These are phyloP conservation scores for Populus nigra DNA, from an alignment of 345 rosid species.

Conservation along the genomic window DNA sequence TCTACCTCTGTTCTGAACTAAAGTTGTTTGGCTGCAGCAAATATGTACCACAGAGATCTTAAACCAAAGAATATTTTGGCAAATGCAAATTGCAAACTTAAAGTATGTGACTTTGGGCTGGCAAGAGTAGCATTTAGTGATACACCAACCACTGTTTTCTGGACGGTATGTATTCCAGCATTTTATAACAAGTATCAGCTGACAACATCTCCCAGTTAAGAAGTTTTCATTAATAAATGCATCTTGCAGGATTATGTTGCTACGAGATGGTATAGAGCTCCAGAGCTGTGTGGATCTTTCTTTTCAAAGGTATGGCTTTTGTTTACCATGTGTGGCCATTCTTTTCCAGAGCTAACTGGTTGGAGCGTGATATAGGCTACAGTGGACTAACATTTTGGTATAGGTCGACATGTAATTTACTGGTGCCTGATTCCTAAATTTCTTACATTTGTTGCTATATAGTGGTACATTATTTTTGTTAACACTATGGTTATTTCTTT, in stretches of 20 bases:
- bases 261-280: constrained; percentile 98
- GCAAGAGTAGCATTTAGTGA: constrained; percentile 93
- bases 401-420: neutral
- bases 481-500: neutral
- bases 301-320: constrained; percentile 70
- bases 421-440: neutral
- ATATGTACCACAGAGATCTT: constrained; percentile 96
- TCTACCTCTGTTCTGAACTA: constrained; percentile 23
- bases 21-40: constrained; percentile 49
- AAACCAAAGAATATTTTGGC: constrained; percentile 97
- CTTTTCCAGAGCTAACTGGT: constrained; percentile 10
- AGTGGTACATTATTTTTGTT: neutral
- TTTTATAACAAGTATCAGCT: neutral
- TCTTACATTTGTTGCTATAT: neutral
- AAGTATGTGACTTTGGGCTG: constrained; percentile 92
- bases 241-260: constrained; percentile 84
- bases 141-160: constrained; percentile 81
- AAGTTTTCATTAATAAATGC: constrained; percentile 8
- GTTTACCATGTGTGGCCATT: neutral
- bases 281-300: constrained; percentile 97
- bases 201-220: neutral
- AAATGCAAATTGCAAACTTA: constrained; percentile 94
- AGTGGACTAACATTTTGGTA: constrained; percentile 12
- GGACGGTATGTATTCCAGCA: constrained; percentile 63
- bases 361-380: constrained; percentile 11